Evolutionary conservation across 768 basidiomycete genomes (phyloP), one percentile per base, ranked within the genome.

Genomic region (Leccinellum luteum): DNA sequence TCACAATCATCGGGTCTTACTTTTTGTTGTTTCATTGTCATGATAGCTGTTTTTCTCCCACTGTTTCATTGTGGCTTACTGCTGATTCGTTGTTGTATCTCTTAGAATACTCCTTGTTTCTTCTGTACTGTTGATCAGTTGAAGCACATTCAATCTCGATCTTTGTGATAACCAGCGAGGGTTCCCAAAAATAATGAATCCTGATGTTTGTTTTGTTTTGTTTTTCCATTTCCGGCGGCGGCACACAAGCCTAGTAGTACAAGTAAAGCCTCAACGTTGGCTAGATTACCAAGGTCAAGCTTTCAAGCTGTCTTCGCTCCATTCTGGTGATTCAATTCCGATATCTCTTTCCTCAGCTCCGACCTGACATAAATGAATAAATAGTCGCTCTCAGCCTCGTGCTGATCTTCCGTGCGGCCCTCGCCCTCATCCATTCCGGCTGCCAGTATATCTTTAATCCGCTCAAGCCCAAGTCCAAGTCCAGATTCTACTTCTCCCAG

Each of bases 301-400:
- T 19, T 32, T 57, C 70, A 72, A 73, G 51, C 72, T 72, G 70
- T 70, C 66, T 58, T 51, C 63, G 51, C 59, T 68, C 4, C 55
- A 68, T 52, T 51, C 63, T 66, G 68, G 70, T 73, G 59, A 53
- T 17, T 41, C 15, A 6, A 27, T n/a, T 15, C 3, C 3, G 25
- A 17, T 28, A 13, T 2, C 28, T 27, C 2, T n/a, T n/a, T n/a
- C n/a, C n/a, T n/a, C n/a, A n/a, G n/a, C n/a, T 17, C 43, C 35
- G 41, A 13, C 13, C 54, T 54, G 13, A 72, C 55, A 4, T n/a
- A 0, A 38, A 47, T 27, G 25, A 25, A 25, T 25, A 25, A 25
- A 25, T 25, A 25, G 71, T 65, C 56, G 65, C 62, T 32, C 25
- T 74, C 72, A 69, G 72, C 72, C 64, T 72, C 12, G 71, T 67